These are phyloP conservation scores for Teratosphaeria zuluensis DNA, from an alignment of 2,329 filamentous ascomycete species.

Conservation along the genomic window DNA sequence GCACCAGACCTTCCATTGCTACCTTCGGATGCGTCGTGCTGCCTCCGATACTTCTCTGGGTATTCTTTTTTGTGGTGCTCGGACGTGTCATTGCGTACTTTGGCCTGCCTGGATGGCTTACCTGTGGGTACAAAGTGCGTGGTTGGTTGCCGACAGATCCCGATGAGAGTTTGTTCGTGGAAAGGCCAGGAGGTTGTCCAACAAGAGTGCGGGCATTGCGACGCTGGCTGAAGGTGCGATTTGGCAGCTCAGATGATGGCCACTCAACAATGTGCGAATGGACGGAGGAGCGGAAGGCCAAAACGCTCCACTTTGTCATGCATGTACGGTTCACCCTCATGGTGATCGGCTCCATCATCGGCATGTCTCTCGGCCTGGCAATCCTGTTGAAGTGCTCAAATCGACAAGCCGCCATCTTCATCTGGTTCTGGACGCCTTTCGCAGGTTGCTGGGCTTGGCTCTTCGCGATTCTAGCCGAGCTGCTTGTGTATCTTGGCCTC, in stretches of 20 bases:
- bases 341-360: not conserved
- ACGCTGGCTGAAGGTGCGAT: not conserved
- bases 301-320: not conserved
- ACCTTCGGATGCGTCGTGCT: too few relatives aligned
- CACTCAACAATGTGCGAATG: not conserved
- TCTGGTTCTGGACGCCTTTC: not conserved
- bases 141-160: too few relatives aligned
- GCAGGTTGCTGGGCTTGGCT: not conserved
- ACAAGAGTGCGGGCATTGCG: too few relatives aligned
- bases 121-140: too few relatives aligned
- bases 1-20: too few relatives aligned
- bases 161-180: too few relatives aligned
- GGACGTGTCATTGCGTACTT: too few relatives aligned
- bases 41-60: not conserved
- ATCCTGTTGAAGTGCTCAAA: not conserved
- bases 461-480: not conserved
- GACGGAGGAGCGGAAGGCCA: not conserved
- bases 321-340: not conserved
- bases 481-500: not conserved
- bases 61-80: not conserved
- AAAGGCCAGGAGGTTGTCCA: too few relatives aligned
- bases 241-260: not conserved
- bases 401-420: not conserved
- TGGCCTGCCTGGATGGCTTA: too few relatives aligned
- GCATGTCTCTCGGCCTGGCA: not conserved